A percentile compares a stretch with the other conserved stretches of the same genome.
Evolutionary conservation across 2,329 filamentous ascomycete species (phyloP).

Genomic region (Colletotrichum lini): DNA sequence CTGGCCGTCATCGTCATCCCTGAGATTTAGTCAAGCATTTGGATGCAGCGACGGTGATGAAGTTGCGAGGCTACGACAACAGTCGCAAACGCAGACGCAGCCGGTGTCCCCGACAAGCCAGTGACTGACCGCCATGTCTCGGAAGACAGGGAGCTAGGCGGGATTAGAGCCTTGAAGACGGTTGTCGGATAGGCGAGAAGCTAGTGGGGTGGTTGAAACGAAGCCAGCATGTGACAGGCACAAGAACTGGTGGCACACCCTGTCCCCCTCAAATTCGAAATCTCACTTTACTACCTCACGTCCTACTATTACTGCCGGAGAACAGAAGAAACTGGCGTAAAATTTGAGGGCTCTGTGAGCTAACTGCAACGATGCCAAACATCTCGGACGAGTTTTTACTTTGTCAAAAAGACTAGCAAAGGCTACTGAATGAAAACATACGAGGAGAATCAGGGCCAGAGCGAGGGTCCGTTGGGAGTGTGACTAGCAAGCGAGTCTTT

Average conservation of each 20-base stretch:
- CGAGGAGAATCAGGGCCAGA: not conserved
- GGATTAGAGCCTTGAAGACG: constrained; percentile 15
- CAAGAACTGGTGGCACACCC: not conserved
- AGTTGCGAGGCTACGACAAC: constrained; percentile 7
- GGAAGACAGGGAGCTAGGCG: constrained; percentile 26
- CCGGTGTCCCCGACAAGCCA: constrained; percentile 30
- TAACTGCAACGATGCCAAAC: constrained; percentile 19
- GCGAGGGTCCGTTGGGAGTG: constrained; percentile 7
- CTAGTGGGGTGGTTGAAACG: constrained; percentile 14
- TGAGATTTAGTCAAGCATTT: constrained; percentile 20
- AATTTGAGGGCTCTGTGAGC: not conserved
- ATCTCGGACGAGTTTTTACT: not conserved
- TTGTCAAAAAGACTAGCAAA: constrained; percentile 9
- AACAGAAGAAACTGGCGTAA: not conserved
- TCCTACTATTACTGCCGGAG: not conserved
- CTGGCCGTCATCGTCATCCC: constrained; percentile 2
- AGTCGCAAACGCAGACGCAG: constrained; percentile 21
- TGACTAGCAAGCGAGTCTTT: not conserved
- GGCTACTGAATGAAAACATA: constrained; percentile 5
- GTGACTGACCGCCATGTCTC: constrained; percentile 39
- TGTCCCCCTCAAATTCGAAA: not conserved
- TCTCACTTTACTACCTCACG: not conserved
- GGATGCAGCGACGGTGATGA: not conserved
- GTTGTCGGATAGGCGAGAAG: constrained; percentile 9
- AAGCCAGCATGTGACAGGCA: constrained; percentile 28